Percentiles rank a stretch among this genome's conserved stretches.
Evolutionary conservation across 768 basidiomycete species (phyloP).

Genomic region (Wakefieldia striispora): DNA sequence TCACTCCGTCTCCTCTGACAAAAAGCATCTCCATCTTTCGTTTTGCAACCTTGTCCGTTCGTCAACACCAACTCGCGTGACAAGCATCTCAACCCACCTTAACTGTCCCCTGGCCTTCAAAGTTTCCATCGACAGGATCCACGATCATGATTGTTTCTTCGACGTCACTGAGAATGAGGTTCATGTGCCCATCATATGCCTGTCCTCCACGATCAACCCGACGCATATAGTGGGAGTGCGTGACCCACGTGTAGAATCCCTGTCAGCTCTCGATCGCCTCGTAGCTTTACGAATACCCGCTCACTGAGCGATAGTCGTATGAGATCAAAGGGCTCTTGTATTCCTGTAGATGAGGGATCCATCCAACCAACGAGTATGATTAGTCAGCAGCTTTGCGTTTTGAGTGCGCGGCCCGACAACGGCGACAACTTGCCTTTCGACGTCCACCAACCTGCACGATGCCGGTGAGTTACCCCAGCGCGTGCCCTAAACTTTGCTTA

Average conservation of each 20-base stretch:
- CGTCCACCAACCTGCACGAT: slow-evolving; percentile 38
- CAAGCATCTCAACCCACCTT: slow-evolving; percentile 45
- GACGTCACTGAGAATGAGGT: slow-evolving; percentile 94
- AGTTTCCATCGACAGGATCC: slow-evolving; percentile 70
- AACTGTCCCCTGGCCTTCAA: slow-evolving; percentile 57
- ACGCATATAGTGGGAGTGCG: background rate
- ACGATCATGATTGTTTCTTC: slow-evolving; percentile 97
- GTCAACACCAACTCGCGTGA: background rate
- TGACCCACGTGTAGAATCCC: slow-evolving; percentile 86
- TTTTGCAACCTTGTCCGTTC: slow-evolving; percentile 68
- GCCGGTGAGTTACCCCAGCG: slow-evolving; percentile 52
- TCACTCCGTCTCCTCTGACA: slow-evolving; percentile 95
- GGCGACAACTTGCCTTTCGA: slow-evolving; percentile 10
- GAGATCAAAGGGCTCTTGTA: slow-evolving; percentile 96
- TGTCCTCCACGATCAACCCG: slow-evolving; percentile 33
- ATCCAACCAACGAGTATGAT: slow-evolving; percentile 37
- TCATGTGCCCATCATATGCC: slow-evolving; percentile 99
- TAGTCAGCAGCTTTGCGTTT: slow-evolving; percentile 27
- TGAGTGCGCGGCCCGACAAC: slow-evolving; percentile 14
- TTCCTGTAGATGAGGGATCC: slow-evolving; percentile 70
- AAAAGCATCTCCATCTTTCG: slow-evolving; percentile 98
- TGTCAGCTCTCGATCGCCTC: slow-evolving; percentile 89
- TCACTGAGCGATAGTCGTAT: slow-evolving; percentile 95
- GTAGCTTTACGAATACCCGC: slow-evolving; percentile 95
- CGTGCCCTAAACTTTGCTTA: slow-evolving; percentile 6